A percentile compares a stretch with the other conserved stretches of the same genome.
phyloP scores from a whole-genome alignment of 345 rosid species.

The Dipteronia sinensis region DNA sequence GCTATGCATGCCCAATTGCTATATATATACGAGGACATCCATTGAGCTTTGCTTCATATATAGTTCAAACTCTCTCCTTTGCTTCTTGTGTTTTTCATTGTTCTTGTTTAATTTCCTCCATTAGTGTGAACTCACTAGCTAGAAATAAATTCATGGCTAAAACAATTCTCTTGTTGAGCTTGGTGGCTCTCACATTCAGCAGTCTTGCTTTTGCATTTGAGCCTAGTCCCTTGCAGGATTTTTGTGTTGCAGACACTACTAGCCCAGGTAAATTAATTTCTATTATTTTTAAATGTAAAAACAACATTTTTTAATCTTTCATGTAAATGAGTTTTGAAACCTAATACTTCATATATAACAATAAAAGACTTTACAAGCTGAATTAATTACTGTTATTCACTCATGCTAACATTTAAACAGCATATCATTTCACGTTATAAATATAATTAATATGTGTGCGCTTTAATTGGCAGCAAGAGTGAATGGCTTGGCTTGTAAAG shows the following conservation, averaged over 20 bases:
- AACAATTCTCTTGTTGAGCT: not conserved
- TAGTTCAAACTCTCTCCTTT: not conserved
- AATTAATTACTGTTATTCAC: too few species aligned
- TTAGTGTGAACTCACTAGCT: too few species aligned
- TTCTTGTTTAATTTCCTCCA: not conserved
- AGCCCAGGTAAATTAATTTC: not conserved
- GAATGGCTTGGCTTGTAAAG: conserved; percentile 17
- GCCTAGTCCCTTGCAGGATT: conserved; percentile 7
- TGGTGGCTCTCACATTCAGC: conserved; percentile 5
- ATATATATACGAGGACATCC: not conserved
- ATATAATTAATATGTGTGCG: too few species aligned
- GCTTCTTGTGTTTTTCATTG: not conserved
- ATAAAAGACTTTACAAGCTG: too few species aligned
- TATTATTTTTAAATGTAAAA: too few species aligned
- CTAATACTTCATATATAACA: not conserved
- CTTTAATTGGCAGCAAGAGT: conserved; percentile 10
- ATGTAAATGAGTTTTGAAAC: not conserved
- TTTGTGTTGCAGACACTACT: not conserved
- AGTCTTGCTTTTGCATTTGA: conserved; percentile 2
- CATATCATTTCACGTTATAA: too few species aligned
- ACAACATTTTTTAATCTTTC: too few species aligned
- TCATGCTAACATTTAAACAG: too few species aligned
- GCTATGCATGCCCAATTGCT: not conserved
- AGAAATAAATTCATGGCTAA: not conserved
- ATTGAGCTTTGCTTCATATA: not conserved